A percentile compares a stretch with the other conserved stretches of the same genome.
Conservation (phyloP, 2,329 filamentous ascomycete genomes). For the Verticillium albo-atrum region DNA sequence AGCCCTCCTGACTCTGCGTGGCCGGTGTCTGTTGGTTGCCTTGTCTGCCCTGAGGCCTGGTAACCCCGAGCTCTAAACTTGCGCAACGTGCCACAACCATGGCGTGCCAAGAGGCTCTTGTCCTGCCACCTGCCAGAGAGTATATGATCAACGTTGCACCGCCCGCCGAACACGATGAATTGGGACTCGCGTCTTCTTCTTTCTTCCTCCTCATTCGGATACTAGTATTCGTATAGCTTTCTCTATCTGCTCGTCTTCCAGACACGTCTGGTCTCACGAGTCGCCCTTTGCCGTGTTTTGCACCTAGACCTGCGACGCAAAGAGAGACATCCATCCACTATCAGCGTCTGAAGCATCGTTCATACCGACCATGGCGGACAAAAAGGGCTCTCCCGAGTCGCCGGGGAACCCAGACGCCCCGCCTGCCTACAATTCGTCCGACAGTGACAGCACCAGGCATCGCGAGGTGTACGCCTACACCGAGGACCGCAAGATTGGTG, state of each 20-base stretch:
- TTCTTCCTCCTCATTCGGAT: background rate
- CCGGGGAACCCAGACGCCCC: background rate
- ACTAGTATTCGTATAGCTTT: background rate
- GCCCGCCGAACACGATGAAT: background rate
- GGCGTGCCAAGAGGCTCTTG: background rate
- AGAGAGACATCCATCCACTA: no score
- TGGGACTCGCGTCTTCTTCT: background rate
- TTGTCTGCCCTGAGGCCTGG: background rate
- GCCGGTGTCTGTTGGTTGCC: background rate
- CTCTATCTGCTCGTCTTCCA: background rate
- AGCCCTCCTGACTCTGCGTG: background rate
- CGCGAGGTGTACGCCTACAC: background rate
- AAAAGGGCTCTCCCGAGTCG: background rate
- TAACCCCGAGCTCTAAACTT: background rate
- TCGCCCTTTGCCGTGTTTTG: background rate
- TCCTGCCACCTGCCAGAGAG: background rate
- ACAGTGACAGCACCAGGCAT: background rate
- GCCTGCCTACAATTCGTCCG: background rate
- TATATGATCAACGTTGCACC: background rate
- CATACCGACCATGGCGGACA: background rate
- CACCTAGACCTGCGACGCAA: background rate
- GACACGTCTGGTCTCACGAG: background rate
- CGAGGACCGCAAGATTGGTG: constrained; percentile 44
- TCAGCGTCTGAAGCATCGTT: no score
- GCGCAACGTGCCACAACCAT: background rate